A percentile compares a stretch with the other conserved stretches of the same genome.
These are phyloP conservation scores for Ustilago esculenta DNA, from an alignment of 1,284 basidiomycete genomes.

Conservation along the genomic window DNA sequence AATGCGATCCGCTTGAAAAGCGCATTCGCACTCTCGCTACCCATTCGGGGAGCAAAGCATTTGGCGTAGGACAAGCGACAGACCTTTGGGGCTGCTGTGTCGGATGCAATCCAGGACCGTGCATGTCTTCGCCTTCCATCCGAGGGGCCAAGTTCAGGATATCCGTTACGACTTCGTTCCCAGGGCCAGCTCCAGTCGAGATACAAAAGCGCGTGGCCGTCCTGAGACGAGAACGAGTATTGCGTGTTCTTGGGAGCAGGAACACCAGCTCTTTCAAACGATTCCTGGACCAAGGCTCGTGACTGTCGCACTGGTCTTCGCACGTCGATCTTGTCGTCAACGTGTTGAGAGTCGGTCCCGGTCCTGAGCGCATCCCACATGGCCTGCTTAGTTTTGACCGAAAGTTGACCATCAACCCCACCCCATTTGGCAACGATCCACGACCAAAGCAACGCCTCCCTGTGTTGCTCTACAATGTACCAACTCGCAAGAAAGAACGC, in stretches of 20 bases:
- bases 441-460: constrained; percentile 57
- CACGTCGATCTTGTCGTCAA: constrained; percentile 5
- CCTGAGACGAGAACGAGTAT: constrained; percentile 46
- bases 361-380: constrained; percentile 69
- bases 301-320: constrained; percentile 20
- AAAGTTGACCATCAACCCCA: constrained; percentile 63
- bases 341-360: constrained; percentile 21
- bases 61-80: constrained; percentile 13
- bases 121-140: not conserved
- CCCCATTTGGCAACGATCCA: constrained; percentile 58
- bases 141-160: constrained; percentile 35
- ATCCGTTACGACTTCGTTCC: constrained; percentile 36
- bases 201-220: constrained; percentile 45
- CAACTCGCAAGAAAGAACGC: constrained; percentile 55
- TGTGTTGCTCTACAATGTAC: constrained; percentile 53
- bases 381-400: constrained; percentile 54
- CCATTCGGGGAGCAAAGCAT: constrained; percentile 10
- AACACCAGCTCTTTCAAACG: constrained; percentile 25
- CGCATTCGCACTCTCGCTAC: constrained; percentile 16
- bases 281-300: constrained; percentile 5
- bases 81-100: not conserved
- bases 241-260: constrained; percentile 39
- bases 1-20: constrained; percentile 50
- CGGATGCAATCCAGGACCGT: constrained; percentile 10
- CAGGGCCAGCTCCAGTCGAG: constrained; percentile 49